Conservation (phyloP, 306 rosid species). For the Prunus fruticosa region DNA sequence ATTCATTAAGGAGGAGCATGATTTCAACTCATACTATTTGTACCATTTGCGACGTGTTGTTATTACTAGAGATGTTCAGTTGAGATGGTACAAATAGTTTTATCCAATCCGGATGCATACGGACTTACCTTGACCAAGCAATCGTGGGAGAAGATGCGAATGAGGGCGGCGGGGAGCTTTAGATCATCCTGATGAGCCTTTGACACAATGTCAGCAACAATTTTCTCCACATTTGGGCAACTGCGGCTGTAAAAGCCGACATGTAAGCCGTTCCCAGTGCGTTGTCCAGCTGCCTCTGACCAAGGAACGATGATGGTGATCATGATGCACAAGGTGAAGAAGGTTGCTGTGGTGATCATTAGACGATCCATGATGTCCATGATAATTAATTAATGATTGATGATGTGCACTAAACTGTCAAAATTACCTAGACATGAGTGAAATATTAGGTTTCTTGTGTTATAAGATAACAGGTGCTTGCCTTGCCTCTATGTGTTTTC, state of each 20-base stretch:
- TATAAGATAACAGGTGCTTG: too few relatives aligned
- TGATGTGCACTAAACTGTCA: background rate
- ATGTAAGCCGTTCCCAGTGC: background rate
- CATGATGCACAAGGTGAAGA: conserved; percentile 12
- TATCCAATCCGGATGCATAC: background rate
- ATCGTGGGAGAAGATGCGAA: conserved; percentile 72
- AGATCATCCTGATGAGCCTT: conserved; percentile 12
- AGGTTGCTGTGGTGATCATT: background rate
- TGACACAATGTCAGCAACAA: conserved; percentile 21
- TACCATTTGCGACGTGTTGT: background rate
- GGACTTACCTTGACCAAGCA: conserved; percentile 63
- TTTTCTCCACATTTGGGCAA: conserved; percentile 50
- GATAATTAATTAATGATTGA: background rate
- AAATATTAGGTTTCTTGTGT: too few relatives aligned
- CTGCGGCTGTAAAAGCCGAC: conserved; percentile 31
- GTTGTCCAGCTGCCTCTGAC: background rate
- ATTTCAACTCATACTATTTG: too few relatives aligned
- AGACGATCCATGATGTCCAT: conserved; percentile 4
- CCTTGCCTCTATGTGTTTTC: too few relatives aligned
- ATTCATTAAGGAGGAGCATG: too few relatives aligned
- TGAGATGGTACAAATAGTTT: background rate
- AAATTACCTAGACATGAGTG: too few relatives aligned
- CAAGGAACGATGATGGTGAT: conserved; percentile 3
- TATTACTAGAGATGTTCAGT: background rate
- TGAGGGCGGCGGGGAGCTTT: conserved; percentile 29